Percentiles rank a stretch among this genome's conserved stretches.
Evolutionary conservation across 352 stramenopile species (phyloP).

Genomic region (Globisporangium spiculum): DNA sequence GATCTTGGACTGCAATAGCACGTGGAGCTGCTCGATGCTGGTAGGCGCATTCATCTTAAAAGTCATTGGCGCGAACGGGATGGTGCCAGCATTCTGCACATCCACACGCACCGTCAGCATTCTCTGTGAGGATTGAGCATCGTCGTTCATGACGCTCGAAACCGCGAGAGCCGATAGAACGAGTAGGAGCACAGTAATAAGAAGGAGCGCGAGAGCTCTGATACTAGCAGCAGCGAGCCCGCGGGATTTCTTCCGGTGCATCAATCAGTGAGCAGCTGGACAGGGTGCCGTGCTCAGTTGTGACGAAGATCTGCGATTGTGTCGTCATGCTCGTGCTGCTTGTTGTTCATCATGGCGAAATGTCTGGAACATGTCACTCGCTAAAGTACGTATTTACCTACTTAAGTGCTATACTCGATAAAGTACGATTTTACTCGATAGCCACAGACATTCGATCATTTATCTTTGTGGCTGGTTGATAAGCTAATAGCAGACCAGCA

Average conservation of each 20-base stretch:
- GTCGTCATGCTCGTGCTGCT: background rate
- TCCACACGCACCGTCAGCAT: conserved; percentile 20
- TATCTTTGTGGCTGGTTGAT: background rate
- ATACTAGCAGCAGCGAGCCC: background rate
- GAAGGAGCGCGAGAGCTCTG: background rate
- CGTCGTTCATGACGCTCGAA: background rate
- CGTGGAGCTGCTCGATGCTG: conserved; percentile 8
- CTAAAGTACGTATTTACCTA: background rate
- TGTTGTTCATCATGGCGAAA: background rate
- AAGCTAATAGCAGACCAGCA: background rate
- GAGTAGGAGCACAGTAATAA: background rate
- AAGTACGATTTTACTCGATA: background rate
- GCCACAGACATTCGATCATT: background rate
- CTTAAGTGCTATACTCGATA: background rate
- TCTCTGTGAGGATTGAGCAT: background rate
- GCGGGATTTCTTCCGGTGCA: background rate
- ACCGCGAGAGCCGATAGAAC: background rate
- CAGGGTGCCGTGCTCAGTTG: background rate
- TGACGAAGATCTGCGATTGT: background rate
- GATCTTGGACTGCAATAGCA: conserved; percentile 4
- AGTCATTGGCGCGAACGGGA: conserved; percentile 9
- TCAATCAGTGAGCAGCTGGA: background rate
- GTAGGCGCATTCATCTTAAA: conserved; percentile 6
- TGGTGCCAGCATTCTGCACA: conserved; percentile 13
- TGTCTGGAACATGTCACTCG: background rate